Evolutionary conservation across 495 filamentous ascomycete species (phyloP).

Genomic region (Tuber microsphaerosporum): DNA sequence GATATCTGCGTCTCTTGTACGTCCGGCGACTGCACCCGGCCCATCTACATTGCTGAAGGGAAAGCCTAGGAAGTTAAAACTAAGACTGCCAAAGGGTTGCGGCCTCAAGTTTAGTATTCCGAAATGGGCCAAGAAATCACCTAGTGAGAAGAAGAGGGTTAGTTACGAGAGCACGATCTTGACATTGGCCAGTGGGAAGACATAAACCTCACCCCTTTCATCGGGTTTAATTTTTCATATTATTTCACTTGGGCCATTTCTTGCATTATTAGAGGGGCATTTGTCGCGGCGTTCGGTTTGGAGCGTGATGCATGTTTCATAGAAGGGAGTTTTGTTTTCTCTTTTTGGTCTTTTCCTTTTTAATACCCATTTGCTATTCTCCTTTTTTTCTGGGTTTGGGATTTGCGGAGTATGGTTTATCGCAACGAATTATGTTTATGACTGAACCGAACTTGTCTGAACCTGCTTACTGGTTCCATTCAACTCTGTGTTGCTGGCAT

Average conservation of each 20-base stretch:
- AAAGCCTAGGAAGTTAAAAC: neutral
- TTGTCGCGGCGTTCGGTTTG: neutral
- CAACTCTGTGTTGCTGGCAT: conserved; percentile 2
- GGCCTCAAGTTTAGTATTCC: conserved; percentile 1
- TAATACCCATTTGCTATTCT: neutral
- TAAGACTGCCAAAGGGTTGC: neutral
- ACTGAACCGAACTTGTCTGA: neutral
- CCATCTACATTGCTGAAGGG: neutral
- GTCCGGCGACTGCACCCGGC: neutral
- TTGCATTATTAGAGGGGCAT: neutral
- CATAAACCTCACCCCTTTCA: neutral
- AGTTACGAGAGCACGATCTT: neutral
- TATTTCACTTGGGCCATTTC: neutral
- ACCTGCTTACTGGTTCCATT: neutral
- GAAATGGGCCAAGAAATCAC: neutral
- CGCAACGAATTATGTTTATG: neutral
- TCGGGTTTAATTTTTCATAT: neutral
- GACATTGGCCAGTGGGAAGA: neutral
- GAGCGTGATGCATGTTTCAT: neutral
- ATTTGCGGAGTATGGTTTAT: neutral
- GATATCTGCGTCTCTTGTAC: neutral
- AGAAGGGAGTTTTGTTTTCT: neutral
- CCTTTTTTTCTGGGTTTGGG: neutral
- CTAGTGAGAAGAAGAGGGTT: neutral
- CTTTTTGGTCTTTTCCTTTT: neutral